These are phyloP conservation scores for Suhomyces bolitotheri DNA, from an alignment of 1,139 yeast genomes.

Conservation along the genomic window DNA sequence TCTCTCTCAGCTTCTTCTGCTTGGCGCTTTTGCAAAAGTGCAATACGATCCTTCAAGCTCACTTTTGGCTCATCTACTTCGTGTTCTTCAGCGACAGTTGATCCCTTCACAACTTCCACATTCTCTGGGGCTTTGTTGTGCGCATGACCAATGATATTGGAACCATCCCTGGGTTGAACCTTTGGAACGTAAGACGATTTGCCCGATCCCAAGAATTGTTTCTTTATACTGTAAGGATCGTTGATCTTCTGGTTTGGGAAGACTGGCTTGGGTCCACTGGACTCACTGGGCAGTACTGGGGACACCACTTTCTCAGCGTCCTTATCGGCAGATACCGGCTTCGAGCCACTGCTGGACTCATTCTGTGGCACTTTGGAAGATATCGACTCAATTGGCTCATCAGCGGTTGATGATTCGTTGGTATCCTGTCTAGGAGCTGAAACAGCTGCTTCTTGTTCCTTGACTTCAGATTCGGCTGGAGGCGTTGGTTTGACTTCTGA, in stretches of 20 bases:
- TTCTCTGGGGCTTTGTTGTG: slow-evolving; percentile 26
- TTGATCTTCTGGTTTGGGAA: slow-evolving; percentile 31
- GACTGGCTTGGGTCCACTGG: slow-evolving; percentile 23
- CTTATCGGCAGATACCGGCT: neutral
- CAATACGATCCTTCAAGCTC: slow-evolving; percentile 85
- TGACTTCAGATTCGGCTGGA: neutral
- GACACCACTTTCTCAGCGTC: neutral
- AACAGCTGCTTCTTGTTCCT: neutral
- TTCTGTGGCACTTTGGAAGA: neutral
- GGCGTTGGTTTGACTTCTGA: neutral
- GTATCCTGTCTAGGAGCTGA: neutral
- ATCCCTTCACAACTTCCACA: slow-evolving; percentile 28
- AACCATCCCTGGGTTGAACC: slow-evolving; percentile 44
- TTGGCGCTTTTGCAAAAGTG: slow-evolving; percentile 77
- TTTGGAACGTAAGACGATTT: slow-evolving; percentile 49
- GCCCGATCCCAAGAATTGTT: slow-evolving; percentile 43
- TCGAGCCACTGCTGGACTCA: neutral
- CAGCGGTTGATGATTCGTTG: neutral
- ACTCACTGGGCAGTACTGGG: neutral
- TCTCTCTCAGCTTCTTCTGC: slow-evolving; percentile 77
- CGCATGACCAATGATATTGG: slow-evolving; percentile 34
- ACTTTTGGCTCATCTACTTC: slow-evolving; percentile 67
- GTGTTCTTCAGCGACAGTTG: slow-evolving; percentile 20
- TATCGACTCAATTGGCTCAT: neutral
- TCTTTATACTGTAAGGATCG: slow-evolving; percentile 47